phyloP scores from a whole-genome alignment of 139 green algal genomes.

The Pleodorina starrii region DNA sequence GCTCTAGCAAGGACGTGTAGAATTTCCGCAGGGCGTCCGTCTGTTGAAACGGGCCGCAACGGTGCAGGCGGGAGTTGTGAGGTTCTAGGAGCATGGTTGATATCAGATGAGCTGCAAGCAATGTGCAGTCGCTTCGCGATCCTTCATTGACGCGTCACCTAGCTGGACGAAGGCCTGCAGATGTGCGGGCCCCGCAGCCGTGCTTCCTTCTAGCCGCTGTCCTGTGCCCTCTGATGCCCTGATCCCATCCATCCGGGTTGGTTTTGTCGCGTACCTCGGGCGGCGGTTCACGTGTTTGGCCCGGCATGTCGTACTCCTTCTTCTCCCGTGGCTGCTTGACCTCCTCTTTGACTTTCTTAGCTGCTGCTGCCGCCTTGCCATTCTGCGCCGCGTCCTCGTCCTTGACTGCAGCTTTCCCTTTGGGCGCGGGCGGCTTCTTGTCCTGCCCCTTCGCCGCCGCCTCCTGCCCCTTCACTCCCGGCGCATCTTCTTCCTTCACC shows the following conservation, averaged over 20 bases:
- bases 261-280: slow-evolving; percentile 74
- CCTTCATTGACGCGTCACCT: too few species aligned
- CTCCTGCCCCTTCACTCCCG: background rate
- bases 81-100: too few species aligned
- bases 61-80: too few species aligned
- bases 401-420: slow-evolving; percentile 28
- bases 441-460: background rate
- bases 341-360: slow-evolving; percentile 22
- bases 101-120: too few species aligned
- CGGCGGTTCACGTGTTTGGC: slow-evolving; percentile 84
- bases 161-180: too few species aligned
- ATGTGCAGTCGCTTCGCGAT: too few species aligned
- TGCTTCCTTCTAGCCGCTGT: too few species aligned
- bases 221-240: too few species aligned
- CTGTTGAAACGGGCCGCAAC: too few species aligned
- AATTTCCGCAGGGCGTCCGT: slow-evolving; percentile 83
- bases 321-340: slow-evolving; percentile 63
- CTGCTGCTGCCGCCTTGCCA: slow-evolving; percentile 27
- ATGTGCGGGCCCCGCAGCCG: too few species aligned
- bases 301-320: slow-evolving; percentile 84
- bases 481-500: background rate
- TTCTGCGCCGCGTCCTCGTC: background rate
- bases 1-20: slow-evolving; percentile 82
- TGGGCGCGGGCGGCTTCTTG: slow-evolving; percentile 24
- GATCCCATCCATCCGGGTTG: too few species aligned